A percentile compares a stretch with the other conserved stretches of the same genome.
These are phyloP conservation scores for Globisporangium ultimum DNA, from an alignment of 352 stramenopile genomes.

Conservation along the genomic window DNA sequence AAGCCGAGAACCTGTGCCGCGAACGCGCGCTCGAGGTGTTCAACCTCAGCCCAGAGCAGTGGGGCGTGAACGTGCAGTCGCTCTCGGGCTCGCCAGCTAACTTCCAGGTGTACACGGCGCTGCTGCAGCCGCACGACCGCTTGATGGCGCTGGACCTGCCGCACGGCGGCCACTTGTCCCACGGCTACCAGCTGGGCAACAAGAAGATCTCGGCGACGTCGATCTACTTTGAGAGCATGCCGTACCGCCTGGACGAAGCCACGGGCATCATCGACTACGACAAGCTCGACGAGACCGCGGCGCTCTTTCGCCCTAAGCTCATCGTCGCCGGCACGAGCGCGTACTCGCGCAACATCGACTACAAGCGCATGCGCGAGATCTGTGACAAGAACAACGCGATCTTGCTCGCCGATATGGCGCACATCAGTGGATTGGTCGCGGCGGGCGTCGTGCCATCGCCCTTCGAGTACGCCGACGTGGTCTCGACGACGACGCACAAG, in stretches of 20 bases:
- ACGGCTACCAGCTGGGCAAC: slow-evolving; percentile 97
- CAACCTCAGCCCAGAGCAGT: slow-evolving; percentile 93
- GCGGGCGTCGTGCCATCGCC: slow-evolving; percentile 94
- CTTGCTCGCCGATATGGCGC: slow-evolving; percentile 98
- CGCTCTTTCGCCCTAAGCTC: slow-evolving; percentile 95
- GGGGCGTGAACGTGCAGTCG: slow-evolving; percentile 97
- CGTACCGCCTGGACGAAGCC: slow-evolving; percentile 95
- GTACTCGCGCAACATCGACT: slow-evolving; percentile 99
- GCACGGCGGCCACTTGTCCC: slow-evolving; percentile 97
- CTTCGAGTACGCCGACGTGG: slow-evolving; percentile 98
- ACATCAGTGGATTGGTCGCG: slow-evolving; percentile 98
- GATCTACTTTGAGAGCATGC: slow-evolving; percentile 99
- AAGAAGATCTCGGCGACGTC: slow-evolving; percentile 99
- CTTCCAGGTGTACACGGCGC: slow-evolving; percentile 98
- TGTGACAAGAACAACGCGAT: slow-evolving; percentile 93
- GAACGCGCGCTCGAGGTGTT: slow-evolving; percentile 96
- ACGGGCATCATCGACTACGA: slow-evolving; percentile 99
- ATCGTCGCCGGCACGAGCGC: slow-evolving; percentile 98
- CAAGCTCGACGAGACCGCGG: slow-evolving; percentile 93
- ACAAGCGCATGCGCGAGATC: slow-evolving; percentile 97
- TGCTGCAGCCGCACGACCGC: slow-evolving; percentile 98
- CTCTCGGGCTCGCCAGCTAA: slow-evolving; percentile 98
- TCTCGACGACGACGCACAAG: slow-evolving; percentile 99
- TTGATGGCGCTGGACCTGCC: slow-evolving; percentile 99
- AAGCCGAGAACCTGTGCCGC: slow-evolving; percentile 98